Evolutionary conservation across 78 protist genomes (phyloP), one percentile per base, ranked within the genome.

Genomic region (Dictyostelium capitatum): DNA sequence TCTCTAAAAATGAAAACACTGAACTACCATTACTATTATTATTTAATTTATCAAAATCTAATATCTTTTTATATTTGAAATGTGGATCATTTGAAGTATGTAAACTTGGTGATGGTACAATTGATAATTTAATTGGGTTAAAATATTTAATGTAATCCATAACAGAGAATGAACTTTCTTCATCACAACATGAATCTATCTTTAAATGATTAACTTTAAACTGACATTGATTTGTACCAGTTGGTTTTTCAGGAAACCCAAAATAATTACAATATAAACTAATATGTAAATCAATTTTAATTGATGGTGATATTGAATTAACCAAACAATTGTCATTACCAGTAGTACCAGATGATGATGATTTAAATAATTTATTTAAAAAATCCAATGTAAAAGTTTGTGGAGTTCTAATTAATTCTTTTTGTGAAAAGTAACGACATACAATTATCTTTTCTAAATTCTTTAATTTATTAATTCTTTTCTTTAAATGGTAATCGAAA

Each of bases 331-430:
- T n/a, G n/a, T n/a, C n/a, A n/a, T n/a, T n/a, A n/a, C n/a, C 43
- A 37, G 43, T 37, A 2, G 43, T 37, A 37, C 43, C 43, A 37
- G 25, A 11, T 7, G 37, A 3, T 25, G 70, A 62, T 25, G 70
- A 25, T 62, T 62, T 62, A 25, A 62, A 62, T 25, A 62, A 30
- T 62, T 62, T 62, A 62, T 62, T 62, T 62, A 62, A 62, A 62
- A 62, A 62, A 11, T 62, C 70, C 12, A 62, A 23, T 25, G 10
- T 25, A 62, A 62, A 62, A 19, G 70, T 62, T 25, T 62, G 70
- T 62, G n/a, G 19, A 11, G 70, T 62, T 62, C 70, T 62, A 25
- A 62, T 62, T 62, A 62, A 62, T 62, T 62, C 70, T 62, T 62
- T 62, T 25, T 62, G 70, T 23, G 70, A 62, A 62, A 62, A 62